Conservation (phyloP, 768 basidiomycete species). For the Kwoniella dejecticola region DNA sequence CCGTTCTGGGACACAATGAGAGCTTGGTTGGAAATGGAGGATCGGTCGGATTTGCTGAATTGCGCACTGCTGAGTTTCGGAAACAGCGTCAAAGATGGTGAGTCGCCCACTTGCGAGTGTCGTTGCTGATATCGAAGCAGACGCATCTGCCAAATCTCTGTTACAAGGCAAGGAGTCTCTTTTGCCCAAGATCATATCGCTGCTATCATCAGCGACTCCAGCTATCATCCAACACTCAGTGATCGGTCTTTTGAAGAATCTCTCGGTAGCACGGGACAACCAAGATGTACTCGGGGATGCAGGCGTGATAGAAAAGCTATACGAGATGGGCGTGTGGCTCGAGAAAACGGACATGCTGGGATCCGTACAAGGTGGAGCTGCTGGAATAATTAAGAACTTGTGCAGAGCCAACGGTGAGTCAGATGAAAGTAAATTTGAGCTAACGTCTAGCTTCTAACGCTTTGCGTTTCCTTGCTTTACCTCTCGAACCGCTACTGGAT, state of each 20-base stretch:
- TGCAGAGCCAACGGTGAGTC: conserved; percentile 70
- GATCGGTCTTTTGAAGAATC: conserved; percentile 80
- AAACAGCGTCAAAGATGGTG: conserved; percentile 41
- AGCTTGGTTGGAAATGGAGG: conserved; percentile 22
- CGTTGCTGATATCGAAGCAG: conserved; percentile 15
- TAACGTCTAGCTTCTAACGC: conserved; percentile 30
- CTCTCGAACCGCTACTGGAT: conserved; percentile 68
- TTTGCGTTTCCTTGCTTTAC: conserved; percentile 59
- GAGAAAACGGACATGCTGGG: conserved; percentile 78
- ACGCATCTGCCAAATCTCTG: conserved; percentile 11
- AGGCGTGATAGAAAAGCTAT: conserved; percentile 66
- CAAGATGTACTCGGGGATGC: conserved; percentile 65
- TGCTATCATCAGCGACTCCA: conserved; percentile 11
- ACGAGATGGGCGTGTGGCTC: conserved; percentile 69
- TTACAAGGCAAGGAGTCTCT: neutral
- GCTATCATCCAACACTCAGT: conserved; percentile 79
- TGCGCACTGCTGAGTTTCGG: conserved; percentile 45
- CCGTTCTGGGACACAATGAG: conserved; percentile 34
- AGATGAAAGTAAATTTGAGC: neutral
- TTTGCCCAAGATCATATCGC: conserved; percentile 10
- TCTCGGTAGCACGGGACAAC: conserved; percentile 65
- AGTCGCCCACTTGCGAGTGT: neutral
- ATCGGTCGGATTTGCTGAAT: conserved; percentile 32
- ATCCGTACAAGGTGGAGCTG: conserved; percentile 80
- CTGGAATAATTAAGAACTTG: conserved; percentile 86